Evolutionary conservation across 371 early-diverging fungal species (phyloP), one percentile per base, ranked within the genome.

Genomic region (Saksenaea vasiformis): DNA sequence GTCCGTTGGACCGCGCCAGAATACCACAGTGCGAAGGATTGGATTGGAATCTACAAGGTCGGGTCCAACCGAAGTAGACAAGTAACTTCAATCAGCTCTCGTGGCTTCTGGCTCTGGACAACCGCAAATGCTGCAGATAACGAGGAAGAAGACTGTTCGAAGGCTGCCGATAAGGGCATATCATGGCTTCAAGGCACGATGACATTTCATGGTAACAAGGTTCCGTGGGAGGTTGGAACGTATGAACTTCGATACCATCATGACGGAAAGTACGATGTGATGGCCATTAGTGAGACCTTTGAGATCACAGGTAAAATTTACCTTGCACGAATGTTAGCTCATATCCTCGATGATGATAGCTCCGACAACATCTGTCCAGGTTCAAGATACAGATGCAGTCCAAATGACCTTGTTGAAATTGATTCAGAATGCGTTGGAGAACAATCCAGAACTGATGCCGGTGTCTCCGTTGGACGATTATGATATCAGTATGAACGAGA

Each of bases 191-290:
- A 62, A 5, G 83, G 85, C 4, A 41, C 36, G 10, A 64, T 83
- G 5, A 57, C 80, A 19, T 90, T 91, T 44, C 62, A 68, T 36
- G 83, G 86, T 28, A 68, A 82, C 9, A 73, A 84, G 15, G 39
- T 93, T 53, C 93, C 93, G 0, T 95, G 95, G 91, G 74, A 80
- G 58, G 76, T 80, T 15, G 95, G 95, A 9, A 82, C 78, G 0
- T 95, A 89, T 62, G 95, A 95, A 74, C 84, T 90, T 62, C 78
- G 95, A 24, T 86, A 91, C 66, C 95, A 95, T 73, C 87, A 88
- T 56, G 89, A 91, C 62, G 87, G 86, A 8, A 82, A 83, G 8
- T 87, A 94, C 68, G 81, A 77, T 22, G 93, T 93, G 4, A 77
- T 94, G 70, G 86, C 90, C 3, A 70, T 74, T 26, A 86, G 90